Evolutionary conservation across 2,329 filamentous ascomycete species (phyloP).

Genomic region (Pleoardoris graminearum): DNA sequence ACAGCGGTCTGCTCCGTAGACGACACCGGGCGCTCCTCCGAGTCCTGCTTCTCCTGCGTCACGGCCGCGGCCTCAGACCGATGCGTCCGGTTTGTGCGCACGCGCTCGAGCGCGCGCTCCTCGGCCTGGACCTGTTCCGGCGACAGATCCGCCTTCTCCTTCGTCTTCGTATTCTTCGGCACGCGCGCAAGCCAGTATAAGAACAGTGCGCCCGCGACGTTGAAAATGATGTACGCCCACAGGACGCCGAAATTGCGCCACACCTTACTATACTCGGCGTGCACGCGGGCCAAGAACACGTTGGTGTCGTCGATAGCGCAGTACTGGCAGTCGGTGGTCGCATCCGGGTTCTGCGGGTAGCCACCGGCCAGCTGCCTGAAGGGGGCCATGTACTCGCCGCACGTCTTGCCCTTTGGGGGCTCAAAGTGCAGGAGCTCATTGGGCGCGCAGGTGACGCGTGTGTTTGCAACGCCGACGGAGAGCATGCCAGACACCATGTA

Average conservation of each 20-base stretch:
- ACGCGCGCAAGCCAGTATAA: slow-evolving; percentile 61
- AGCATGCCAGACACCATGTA: slow-evolving; percentile 78
- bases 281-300: slow-evolving; percentile 47
- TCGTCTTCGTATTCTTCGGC: slow-evolving; percentile 54
- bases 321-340: slow-evolving; percentile 44
- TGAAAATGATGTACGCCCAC: slow-evolving; percentile 58
- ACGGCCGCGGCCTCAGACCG: background rate
- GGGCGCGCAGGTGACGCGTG: slow-evolving; percentile 64
- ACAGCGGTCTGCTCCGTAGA: too few relatives aligned
- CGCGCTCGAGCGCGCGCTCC: background rate
- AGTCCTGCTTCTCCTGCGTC: background rate
- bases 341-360: slow-evolving; percentile 41
- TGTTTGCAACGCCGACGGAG: slow-evolving; percentile 69
- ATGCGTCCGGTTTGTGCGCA: background rate
- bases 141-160: slow-evolving; percentile 36
- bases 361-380: slow-evolving; percentile 41
- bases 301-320: slow-evolving; percentile 51
- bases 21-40: too few relatives aligned
- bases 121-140: background rate
- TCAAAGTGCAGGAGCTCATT: slow-evolving; percentile 73
- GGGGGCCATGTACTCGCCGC: slow-evolving; percentile 43
- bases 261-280: slow-evolving; percentile 48
- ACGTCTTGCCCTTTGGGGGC: slow-evolving; percentile 56
- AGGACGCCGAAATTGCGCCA: slow-evolving; percentile 62
- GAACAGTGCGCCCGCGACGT: slow-evolving; percentile 52